A percentile compares a stretch with the other conserved stretches of the same genome.
These are phyloP conservation scores for Kingdonia uniflora DNA, from an alignment of 164 flowering plant genomes.

Conservation along the genomic window DNA sequence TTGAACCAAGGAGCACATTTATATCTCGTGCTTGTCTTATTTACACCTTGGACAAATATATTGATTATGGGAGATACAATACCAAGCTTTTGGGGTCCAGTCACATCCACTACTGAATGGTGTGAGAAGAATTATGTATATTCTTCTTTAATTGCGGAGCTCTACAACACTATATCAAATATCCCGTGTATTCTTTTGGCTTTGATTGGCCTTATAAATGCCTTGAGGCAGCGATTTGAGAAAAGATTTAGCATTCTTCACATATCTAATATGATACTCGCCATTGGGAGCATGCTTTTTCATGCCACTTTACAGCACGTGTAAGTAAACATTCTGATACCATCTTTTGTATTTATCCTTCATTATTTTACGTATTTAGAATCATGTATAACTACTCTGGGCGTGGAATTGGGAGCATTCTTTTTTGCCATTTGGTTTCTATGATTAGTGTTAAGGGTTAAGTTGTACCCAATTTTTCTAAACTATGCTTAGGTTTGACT, in stretches of 20 bases:
- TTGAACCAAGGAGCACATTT: background rate
- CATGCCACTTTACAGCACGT: constrained; percentile 74
- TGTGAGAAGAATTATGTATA: constrained; percentile 63
- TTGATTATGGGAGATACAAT: constrained; percentile 38
- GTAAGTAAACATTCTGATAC: constrained; percentile 30
- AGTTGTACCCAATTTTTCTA: too few species aligned
- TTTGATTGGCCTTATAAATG: constrained; percentile 61
- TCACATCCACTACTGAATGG: constrained; percentile 73
- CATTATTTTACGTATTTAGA: too few species aligned
- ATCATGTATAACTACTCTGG: too few species aligned
- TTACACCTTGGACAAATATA: constrained; percentile 1
- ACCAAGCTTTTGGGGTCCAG: constrained; percentile 87
- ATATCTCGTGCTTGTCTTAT: constrained; percentile 4
- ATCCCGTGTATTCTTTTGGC: constrained; percentile 64
- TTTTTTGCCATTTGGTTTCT: too few species aligned
- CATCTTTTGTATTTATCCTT: too few species aligned
- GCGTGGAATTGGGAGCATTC: too few species aligned
- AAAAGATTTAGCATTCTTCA: constrained; percentile 81
- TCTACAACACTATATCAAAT: constrained; percentile 72
- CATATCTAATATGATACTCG: constrained; percentile 73
- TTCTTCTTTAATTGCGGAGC: constrained; percentile 72
- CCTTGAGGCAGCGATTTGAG: constrained; percentile 75
- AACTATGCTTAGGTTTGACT: too few species aligned
- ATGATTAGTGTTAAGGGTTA: too few species aligned
- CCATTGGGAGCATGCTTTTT: constrained; percentile 76